Evolutionary conservation across 2,329 filamentous ascomycete species (phyloP), one percentile per base, ranked within the genome.

Genomic region (Epichloe coenophiala): DNA sequence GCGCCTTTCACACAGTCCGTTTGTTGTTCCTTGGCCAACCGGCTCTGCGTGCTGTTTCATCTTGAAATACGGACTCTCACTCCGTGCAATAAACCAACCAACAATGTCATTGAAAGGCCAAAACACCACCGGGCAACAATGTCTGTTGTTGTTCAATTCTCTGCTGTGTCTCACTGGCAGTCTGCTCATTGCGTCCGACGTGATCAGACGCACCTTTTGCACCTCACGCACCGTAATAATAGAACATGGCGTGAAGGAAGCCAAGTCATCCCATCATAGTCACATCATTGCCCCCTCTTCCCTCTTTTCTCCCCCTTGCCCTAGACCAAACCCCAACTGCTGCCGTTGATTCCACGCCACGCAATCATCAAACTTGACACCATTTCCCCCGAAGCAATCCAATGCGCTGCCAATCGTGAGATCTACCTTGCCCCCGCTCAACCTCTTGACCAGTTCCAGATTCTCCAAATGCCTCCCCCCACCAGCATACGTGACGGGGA

Each of bases 391-490:
- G 66, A 98, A 98, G 57, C 95, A 89, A 69, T 98, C 93, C 60
- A 98, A 69, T 2, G 93, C 93, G 65, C 93, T 97, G 12, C 93
- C 93, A 63, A 97, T 97, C 0, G 93, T 98, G 59, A 98, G 72
- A 63, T 98, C 90, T 21, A 97, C 83, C 63, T 82, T 88, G 31
- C 88, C 89, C 37, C 69, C 66, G 65, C 91, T 96, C 56, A 95
- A 71, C 41, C 69, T 68, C 69, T 88, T 85, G 9, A 98, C 93
- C 37, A 81, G 74, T 53, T 93, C 86, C 31, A 98, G 70, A 62
- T 98, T 93, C 45, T 83, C 77, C 38, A 97, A 70, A 60, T 81
- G 83, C 50, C 88, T 79, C 40, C 88, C 40, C 88, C 93, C 93
- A 23, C 93, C 93, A 5, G 93, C 93, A 70, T 98, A 98, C 1